Evolutionary conservation across 2,329 filamentous ascomycete genomes (phyloP).

Genomic region (Hypomyces rosellus): DNA sequence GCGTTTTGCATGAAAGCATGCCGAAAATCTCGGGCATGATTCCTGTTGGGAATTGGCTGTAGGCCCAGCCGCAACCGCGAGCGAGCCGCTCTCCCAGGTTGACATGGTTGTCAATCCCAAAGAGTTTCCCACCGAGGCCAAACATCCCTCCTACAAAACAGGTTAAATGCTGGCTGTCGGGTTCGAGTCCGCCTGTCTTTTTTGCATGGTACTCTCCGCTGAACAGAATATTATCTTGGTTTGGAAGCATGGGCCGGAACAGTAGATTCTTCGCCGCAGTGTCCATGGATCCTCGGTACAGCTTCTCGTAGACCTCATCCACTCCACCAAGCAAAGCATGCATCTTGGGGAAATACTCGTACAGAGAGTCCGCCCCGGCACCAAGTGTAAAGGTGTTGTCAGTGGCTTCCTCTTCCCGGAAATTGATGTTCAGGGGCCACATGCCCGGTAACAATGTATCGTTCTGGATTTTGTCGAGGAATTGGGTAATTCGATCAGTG

Average conservation of each 20-base stretch:
- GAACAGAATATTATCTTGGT: slow-evolving; percentile 54
- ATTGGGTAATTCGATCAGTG: slow-evolving; percentile 64
- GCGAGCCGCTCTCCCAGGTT: slow-evolving; percentile 43
- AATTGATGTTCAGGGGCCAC: slow-evolving; percentile 65
- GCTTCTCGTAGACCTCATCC: slow-evolving; percentile 51
- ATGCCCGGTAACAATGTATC: slow-evolving; percentile 66
- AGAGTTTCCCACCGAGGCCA: slow-evolving; percentile 55
- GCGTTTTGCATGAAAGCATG: slow-evolving; percentile 38
- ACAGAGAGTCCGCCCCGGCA: slow-evolving; percentile 50
- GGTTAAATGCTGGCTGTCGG: slow-evolving; percentile 31
- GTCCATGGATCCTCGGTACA: slow-evolving; percentile 62
- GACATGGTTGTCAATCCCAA: slow-evolving; percentile 44
- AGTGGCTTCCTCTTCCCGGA: slow-evolving; percentile 46
- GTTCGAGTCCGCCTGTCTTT: slow-evolving; percentile 18
- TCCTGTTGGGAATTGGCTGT: slow-evolving; percentile 46
- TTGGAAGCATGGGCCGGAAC: slow-evolving; percentile 62
- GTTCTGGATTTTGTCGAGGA: slow-evolving; percentile 63
- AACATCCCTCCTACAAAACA: slow-evolving; percentile 68
- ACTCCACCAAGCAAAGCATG: slow-evolving; percentile 60
- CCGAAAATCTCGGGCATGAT: slow-evolving; percentile 53
- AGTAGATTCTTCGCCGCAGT: slow-evolving; percentile 56
- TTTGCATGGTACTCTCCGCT: slow-evolving; percentile 23
- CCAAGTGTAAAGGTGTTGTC: slow-evolving; percentile 44
- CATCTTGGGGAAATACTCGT: slow-evolving; percentile 58
- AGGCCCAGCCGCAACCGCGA: slow-evolving; percentile 53